Percentiles rank a stretch among this genome's conserved stretches.
Evolutionary conservation across 2,329 filamentous ascomycete species (phyloP).

Genomic region (Cyphellophora europaea): DNA sequence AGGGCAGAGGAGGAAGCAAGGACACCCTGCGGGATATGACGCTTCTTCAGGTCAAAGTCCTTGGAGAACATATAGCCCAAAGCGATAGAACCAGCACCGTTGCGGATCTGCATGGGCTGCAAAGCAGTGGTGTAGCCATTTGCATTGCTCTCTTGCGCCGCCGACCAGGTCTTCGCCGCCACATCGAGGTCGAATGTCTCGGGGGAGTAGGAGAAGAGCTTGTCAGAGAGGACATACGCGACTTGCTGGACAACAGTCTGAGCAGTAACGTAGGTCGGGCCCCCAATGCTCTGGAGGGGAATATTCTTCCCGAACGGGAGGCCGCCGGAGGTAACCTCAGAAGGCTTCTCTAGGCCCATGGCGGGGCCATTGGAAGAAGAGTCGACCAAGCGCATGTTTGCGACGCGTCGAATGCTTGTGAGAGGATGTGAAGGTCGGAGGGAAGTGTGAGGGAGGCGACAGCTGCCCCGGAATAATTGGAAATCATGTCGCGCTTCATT

Average conservation of each 20-base stretch:
- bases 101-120: slow-evolving; percentile 72
- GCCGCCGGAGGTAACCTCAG: slow-evolving; percentile 4
- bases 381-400: slow-evolving; percentile 1
- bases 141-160: slow-evolving; percentile 62
- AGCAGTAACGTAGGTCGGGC: slow-evolving; percentile 85
- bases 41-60: slow-evolving; percentile 87
- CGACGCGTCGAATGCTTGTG: too few relatives aligned
- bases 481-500: too few relatives aligned
- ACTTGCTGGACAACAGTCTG: slow-evolving; percentile 94
- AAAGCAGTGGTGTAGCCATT: slow-evolving; percentile 73
- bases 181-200: slow-evolving; percentile 86
- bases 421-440: too few relatives aligned
- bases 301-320: slow-evolving; percentile 45
- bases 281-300: slow-evolving; percentile 55
- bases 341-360: slow-evolving; percentile 6
- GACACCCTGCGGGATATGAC: slow-evolving; percentile 83
- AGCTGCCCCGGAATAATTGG: too few relatives aligned
- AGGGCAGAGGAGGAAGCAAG: slow-evolving; percentile 78
- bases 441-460: too few relatives aligned
- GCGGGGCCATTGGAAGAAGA: slow-evolving; percentile 21
- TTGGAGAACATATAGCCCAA: slow-evolving; percentile 96
- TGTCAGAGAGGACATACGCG: slow-evolving; percentile 89
- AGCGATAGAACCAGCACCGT: slow-evolving; percentile 81
- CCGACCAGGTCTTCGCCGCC: slow-evolving; percentile 70
- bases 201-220: slow-evolving; percentile 93